Evolutionary conservation across 352 stramenopile genomes (phyloP).

Genomic region (Globisporangium middletonii): DNA sequence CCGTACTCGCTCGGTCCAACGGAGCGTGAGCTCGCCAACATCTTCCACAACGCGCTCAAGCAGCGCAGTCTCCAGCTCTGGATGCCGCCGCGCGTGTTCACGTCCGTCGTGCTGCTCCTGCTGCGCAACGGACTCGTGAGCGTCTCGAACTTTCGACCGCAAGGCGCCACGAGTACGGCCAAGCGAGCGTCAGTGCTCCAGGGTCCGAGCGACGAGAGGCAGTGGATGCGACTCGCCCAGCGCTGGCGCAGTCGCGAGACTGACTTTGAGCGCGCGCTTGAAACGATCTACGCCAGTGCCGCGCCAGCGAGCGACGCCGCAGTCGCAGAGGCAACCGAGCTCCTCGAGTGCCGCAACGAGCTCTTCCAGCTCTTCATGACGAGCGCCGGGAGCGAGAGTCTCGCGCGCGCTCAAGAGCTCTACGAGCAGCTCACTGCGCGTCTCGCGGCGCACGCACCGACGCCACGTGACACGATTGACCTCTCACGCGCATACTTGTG

Average conservation of each 20-base stretch:
- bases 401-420: conserved; percentile 10
- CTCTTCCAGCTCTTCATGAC: conserved; percentile 13
- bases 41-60: conserved; percentile 62
- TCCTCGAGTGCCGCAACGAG: conserved; percentile 14
- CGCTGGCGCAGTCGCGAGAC: conserved; percentile 48
- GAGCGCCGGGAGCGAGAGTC: conserved; percentile 2
- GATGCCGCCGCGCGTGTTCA: conserved; percentile 63
- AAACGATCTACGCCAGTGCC: conserved; percentile 29
- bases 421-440: neutral
- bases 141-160: conserved; percentile 38
- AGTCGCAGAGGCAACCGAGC: neutral
- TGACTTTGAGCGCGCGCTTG: conserved; percentile 42
- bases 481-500: neutral
- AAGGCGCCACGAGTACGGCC: conserved; percentile 8
- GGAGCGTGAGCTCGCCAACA: conserved; percentile 50
- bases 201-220: conserved; percentile 30
- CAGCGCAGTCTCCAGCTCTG: conserved; percentile 41
- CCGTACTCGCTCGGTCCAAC: conserved; percentile 40
- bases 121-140: conserved; percentile 54
- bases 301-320: neutral
- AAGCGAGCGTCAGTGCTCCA: conserved; percentile 12
- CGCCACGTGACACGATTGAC: conserved; percentile 1
- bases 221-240: conserved; percentile 45
- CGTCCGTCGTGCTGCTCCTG: conserved; percentile 53
- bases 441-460: neutral